Evolutionary conservation across 805 yeast species (phyloP).

Genomic region (Wickerhamiella occidentalis): DNA sequence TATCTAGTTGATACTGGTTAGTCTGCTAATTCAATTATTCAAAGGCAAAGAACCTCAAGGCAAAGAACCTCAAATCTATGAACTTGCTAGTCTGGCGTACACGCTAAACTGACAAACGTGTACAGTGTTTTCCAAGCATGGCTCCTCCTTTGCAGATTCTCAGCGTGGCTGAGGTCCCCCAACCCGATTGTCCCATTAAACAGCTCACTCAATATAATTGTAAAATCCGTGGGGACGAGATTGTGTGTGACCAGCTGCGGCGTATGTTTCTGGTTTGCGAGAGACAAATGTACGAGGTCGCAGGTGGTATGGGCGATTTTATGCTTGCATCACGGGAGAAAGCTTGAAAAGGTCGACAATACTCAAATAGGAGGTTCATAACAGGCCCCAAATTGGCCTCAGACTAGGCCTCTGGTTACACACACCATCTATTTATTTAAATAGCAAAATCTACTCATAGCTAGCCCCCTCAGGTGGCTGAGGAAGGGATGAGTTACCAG

Average conservation of each 20-base stretch:
- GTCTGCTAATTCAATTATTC: no score
- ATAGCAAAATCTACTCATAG: slow-evolving; percentile 26
- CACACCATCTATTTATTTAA: background rate
- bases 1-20: background rate
- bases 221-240: slow-evolving; percentile 17
- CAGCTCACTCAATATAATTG: slow-evolving; percentile 25
- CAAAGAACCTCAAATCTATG: no score
- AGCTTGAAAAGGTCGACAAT: background rate
- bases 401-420: no score
- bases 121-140: background rate
- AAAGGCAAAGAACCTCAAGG: no score
- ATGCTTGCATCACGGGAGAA: background rate
- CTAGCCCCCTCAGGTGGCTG: slow-evolving; percentile 89
- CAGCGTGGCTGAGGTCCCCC: background rate
- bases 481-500: slow-evolving; percentile 66
- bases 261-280: slow-evolving; percentile 21
- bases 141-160: slow-evolving; percentile 6
- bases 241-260: slow-evolving; percentile 23
- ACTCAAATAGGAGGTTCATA: no score
- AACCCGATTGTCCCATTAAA: slow-evolving; percentile 19
- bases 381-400: no score
- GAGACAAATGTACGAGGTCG: slow-evolving; percentile 6
- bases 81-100: no score
- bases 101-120: background rate
- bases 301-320: background rate